Conservation (phyloP, 2,329 filamentous ascomycete species). For the Drechslerella coelobrocha region DNA sequence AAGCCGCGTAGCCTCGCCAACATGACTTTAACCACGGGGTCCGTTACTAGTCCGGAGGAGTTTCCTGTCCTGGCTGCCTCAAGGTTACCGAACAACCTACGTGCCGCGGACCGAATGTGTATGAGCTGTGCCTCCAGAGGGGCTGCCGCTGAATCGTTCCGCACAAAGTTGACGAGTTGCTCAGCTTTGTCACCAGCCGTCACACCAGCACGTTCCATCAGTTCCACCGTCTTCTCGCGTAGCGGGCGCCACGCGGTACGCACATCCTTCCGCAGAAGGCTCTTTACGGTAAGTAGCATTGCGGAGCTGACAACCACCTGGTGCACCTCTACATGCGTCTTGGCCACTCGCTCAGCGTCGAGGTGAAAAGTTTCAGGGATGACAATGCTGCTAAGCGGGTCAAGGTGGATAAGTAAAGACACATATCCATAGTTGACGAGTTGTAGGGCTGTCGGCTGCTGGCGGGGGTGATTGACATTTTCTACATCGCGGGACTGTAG, state of each 20-base stretch:
- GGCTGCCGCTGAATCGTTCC: slow-evolving; percentile 29
- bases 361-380: slow-evolving; percentile 77
- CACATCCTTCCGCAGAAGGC: slow-evolving; percentile 80
- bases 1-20: slow-evolving; percentile 51
- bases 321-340: slow-evolving; percentile 66
- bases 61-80: slow-evolving; percentile 47
- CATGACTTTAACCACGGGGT: slow-evolving; percentile 54
- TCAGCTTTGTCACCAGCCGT: slow-evolving; percentile 27
- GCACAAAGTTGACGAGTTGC: slow-evolving; percentile 22
- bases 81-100: slow-evolving; percentile 45
- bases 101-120: slow-evolving; percentile 51
- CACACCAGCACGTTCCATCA: slow-evolving; percentile 23
- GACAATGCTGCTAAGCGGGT: slow-evolving; percentile 63
- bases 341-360: slow-evolving; percentile 69
- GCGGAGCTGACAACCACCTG: slow-evolving; percentile 76
- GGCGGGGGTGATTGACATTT: slow-evolving; percentile 68
- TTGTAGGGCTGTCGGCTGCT: slow-evolving; percentile 70
- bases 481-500: slow-evolving; percentile 73
- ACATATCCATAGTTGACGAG: slow-evolving; percentile 79
- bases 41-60: slow-evolving; percentile 27
- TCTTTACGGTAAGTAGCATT: slow-evolving; percentile 80
- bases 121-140: slow-evolving; percentile 47
- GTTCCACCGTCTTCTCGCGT: slow-evolving; percentile 48
- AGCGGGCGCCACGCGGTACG: slow-evolving; percentile 74
- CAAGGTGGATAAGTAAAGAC: slow-evolving; percentile 74